A percentile compares a stretch with the other conserved stretches of the same genome.
These are phyloP conservation scores for Suillus discolor DNA, from an alignment of 768 basidiomycete species.

Conservation along the genomic window DNA sequence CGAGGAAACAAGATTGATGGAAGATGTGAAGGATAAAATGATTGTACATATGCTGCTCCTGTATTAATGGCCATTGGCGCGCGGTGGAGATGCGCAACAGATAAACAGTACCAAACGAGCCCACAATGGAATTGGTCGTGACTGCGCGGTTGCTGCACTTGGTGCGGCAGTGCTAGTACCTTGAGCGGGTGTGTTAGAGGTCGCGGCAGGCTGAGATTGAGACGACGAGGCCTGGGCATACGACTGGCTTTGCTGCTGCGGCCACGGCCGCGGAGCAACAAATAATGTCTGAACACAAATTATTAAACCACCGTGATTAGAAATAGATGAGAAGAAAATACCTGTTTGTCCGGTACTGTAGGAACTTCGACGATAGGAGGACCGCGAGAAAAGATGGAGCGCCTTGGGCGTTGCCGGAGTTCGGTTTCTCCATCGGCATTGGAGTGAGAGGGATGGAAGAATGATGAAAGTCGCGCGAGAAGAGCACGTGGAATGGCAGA, in stretches of 20 bases:
- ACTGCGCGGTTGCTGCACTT: no score
- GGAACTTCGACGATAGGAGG: neutral
- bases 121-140: no score
- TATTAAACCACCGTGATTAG: neutral
- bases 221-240: no score
- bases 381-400: neutral
- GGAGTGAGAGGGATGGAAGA: neutral
- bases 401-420: neutral
- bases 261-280: neutral
- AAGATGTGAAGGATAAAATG: neutral
- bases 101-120: no score
- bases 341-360: neutral
- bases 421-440: neutral
- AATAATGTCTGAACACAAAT: neutral
- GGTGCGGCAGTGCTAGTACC: no score
- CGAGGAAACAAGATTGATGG: neutral
- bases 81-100: no score
- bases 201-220: no score
- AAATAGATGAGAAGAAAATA: neutral
- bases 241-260: no score
- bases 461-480: neutral
- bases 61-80: neutral
- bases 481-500: neutral
- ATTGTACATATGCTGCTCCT: neutral
- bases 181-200: no score